Evolutionary conservation across 306 rosid genomes (phyloP).

Genomic region (Crataegus laevigata): DNA sequence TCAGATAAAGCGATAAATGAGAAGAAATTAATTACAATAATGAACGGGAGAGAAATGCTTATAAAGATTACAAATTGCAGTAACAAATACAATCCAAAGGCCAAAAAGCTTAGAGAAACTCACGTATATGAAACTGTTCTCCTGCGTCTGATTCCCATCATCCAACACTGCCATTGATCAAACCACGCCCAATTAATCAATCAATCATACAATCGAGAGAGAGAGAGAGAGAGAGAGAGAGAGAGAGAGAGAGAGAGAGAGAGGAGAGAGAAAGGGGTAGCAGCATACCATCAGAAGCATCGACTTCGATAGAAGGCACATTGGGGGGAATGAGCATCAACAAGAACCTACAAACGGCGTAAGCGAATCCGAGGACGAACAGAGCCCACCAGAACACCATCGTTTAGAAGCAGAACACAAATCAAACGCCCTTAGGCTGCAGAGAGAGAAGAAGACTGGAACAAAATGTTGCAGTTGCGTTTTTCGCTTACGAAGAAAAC

Average conservation of each 20-base stretch:
- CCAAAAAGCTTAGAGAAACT: slow-evolving; percentile 16
- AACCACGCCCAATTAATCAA: slow-evolving; percentile 4
- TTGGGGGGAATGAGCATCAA: slow-evolving; percentile 85
- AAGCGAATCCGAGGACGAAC: slow-evolving; percentile 65
- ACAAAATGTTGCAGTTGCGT: background rate
- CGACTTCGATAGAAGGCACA: slow-evolving; percentile 85
- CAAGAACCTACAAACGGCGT: slow-evolving; percentile 74
- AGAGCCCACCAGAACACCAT: slow-evolving; percentile 92
- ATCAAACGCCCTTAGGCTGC: background rate
- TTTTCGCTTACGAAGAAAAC: background rate
- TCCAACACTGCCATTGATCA: slow-evolving; percentile 60
- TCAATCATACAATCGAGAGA: background rate
- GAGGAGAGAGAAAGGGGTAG: slow-evolving; percentile 1
- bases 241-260: background rate
- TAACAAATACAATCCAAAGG: slow-evolving; percentile 1
- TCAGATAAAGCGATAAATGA: background rate
- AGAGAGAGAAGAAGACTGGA: background rate
- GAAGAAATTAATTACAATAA: background rate
- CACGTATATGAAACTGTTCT: slow-evolving; percentile 78
- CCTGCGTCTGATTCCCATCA: slow-evolving; percentile 70
- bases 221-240: background rate
- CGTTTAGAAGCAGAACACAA: background rate
- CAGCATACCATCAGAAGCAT: slow-evolving; percentile 68
- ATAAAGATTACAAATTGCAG: background rate
- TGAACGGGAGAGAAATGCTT: background rate